Evolutionary conservation across 192 early-diverging fungal genomes (phyloP), one percentile per base, ranked within the genome.

Genomic region (Oehlia diaphana): DNA sequence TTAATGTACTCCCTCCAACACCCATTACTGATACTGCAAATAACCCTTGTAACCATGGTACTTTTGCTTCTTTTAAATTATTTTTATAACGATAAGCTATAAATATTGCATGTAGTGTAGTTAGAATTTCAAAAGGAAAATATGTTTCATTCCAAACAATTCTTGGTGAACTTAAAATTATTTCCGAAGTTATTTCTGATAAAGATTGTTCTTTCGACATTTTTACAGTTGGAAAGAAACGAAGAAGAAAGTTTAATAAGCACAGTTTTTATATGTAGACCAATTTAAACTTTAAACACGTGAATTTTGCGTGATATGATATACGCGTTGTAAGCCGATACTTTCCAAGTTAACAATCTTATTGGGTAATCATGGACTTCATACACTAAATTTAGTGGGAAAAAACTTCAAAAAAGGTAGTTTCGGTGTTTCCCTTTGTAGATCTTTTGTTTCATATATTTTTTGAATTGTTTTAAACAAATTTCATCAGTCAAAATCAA

Each of bases 11-110:
- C 26, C 74, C 74, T 63, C 74, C 74, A 39, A 76, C 33, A 26
- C 33, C 39, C 62, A 63, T 63, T 50, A 76, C 31, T 23, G 62
- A 33, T 63, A 76, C 35, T n/a, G 58, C 53, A 76, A 76, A 42
- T 28, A 76, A 63, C 10, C 74, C 74, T 62, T 76, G 74, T 33
- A 76, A 63, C 74, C 74, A 76, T 16, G 58, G 26, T 12, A 76
- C 37, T 63, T 62, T 21, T 12, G 31, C 28, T 23, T 44, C 28
- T 76, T 76, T 63, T 63, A 76, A 14, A 76, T 16, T n/a, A 35
- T 61, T 62, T 35, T 76, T 61, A 63, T 76, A 76, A 37, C 33
- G 61, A 31, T 31, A 23, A 4, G 42, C 39, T 63, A 76, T 37
- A 44, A 63, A 63, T n/a, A 76, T 31, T 10, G 74, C 74, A 63